phyloP scores from a whole-genome alignment of 2,329 filamentous ascomycete genomes.

The Hortaea sp. region DNA sequence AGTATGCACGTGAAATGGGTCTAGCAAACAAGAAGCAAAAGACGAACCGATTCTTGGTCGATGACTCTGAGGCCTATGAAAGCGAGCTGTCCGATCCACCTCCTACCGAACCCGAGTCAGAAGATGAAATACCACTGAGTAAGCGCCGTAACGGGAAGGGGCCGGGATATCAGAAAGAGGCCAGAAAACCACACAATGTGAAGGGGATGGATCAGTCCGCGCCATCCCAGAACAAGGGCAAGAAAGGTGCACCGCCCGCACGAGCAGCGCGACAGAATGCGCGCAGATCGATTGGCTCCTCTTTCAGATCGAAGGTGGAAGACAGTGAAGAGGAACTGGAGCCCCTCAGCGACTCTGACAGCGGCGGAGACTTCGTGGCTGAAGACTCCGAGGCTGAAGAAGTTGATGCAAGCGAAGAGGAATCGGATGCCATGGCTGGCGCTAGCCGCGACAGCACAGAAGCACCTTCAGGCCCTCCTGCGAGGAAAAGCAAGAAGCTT shows the following conservation, averaged over 20 bases:
- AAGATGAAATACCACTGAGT: conserved; percentile 4
- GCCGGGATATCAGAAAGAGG: conserved; percentile 3
- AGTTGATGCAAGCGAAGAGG: conserved; percentile 21
- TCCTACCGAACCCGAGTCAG: conserved; percentile 13
- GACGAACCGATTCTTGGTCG: conserved; percentile 7
- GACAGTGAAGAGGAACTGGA: conserved; percentile 29
- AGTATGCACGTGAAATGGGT: conserved; percentile 17
- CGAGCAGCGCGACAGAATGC: conserved; percentile 14
- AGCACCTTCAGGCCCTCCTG: conserved; percentile 2
- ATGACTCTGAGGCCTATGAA: conserved; percentile 21
- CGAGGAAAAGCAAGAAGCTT: background rate
- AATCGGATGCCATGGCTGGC: conserved; percentile 18
- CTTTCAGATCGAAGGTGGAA: conserved; percentile 18
- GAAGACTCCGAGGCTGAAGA: conserved; percentile 24
- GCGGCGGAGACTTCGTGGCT: conserved; percentile 18
- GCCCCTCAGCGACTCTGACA: conserved; percentile 23
- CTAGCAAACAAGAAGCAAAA: conserved; percentile 20
- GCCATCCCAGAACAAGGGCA: conserved; percentile 7
- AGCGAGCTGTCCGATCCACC: conserved; percentile 22
- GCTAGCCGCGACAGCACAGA: conserved; percentile 2
- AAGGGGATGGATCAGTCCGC: conserved; percentile 4
- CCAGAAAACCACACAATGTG: conserved; percentile 6
- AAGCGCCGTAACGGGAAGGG: conserved; percentile 2
- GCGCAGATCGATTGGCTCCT: conserved; percentile 20
- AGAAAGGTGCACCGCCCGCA: conserved; percentile 9